A percentile compares a stretch with the other conserved stretches of the same genome.
phyloP scores from a whole-genome alignment of 139 green algal genomes.

The Chlamydomonas incerta region DNA sequence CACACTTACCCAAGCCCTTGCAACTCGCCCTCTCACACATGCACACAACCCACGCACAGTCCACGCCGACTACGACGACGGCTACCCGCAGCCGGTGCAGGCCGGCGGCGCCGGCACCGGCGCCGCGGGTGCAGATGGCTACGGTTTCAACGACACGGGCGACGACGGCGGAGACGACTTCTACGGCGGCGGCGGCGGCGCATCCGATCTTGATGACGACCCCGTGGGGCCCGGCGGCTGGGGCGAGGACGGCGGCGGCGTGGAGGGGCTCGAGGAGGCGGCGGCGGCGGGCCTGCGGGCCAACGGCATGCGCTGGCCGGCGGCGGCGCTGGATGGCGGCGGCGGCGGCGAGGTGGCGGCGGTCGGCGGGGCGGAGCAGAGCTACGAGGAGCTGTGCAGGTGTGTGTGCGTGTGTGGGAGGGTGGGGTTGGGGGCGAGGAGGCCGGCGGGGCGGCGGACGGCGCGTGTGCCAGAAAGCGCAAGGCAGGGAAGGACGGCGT shows the following conservation, averaged over 20 bases:
- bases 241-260: not conserved
- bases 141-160: not conserved
- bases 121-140: too few species aligned
- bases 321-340: not conserved
- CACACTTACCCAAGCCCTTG: too few species aligned
- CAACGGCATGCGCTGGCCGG: not conserved
- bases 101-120: too few species aligned
- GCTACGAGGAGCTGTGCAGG: conserved; percentile 73
- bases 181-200: not conserved
- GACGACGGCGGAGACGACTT: not conserved
- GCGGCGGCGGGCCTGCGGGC: not conserved
- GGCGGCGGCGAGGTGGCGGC: not conserved
- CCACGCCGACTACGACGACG: conserved; percentile 17
- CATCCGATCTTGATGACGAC: conserved; percentile 11
- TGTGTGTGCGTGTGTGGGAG: not conserved
- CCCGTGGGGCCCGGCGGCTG: conserved; percentile 11
- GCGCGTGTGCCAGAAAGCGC: too few species aligned
- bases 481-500: too few species aligned
- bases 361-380: conserved; percentile 26
- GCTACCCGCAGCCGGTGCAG: too few species aligned
- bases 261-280: not conserved
- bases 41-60: not conserved
- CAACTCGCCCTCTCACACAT: not conserved
- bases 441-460: too few species aligned
- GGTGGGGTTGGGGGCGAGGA: too few species aligned